These are phyloP conservation scores for Cydonia oblonga DNA, from an alignment of 331 rosid species.

Conservation along the genomic window DNA sequence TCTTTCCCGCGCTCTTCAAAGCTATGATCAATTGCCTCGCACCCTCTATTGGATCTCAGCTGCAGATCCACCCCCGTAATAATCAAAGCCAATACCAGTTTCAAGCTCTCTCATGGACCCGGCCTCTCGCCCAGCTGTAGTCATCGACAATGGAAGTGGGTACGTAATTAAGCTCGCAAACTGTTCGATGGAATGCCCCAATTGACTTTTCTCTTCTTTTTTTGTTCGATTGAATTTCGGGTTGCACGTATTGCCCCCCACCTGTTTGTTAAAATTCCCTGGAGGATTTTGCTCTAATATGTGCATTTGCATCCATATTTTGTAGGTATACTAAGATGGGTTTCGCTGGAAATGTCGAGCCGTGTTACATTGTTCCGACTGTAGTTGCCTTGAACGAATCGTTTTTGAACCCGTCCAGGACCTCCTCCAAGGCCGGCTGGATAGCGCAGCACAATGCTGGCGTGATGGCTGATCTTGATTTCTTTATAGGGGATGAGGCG, in stretches of 20 bases:
- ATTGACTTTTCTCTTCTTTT: not conserved
- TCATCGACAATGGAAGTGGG: constrained; percentile 97
- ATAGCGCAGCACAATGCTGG: constrained; percentile 92
- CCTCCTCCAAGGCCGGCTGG: constrained; percentile 69
- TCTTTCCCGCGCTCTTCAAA: constrained; percentile 27
- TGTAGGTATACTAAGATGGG: constrained; percentile 97
- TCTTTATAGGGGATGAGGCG: constrained; percentile 95
- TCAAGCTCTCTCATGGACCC: constrained; percentile 66
- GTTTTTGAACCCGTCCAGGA: constrained; percentile 61
- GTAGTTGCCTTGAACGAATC: constrained; percentile 90
- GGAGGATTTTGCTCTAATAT: constrained; percentile 1
- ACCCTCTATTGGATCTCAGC: constrained; percentile 56
- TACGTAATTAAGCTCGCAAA: constrained; percentile 18
- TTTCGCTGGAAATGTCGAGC: constrained; percentile 95
- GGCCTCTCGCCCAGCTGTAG: constrained; percentile 93
- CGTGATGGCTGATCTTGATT: constrained; percentile 99
- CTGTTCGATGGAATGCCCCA: constrained; percentile 31
- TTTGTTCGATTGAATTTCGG: not conserved
- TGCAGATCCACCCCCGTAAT: constrained; percentile 40
- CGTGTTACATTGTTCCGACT: constrained; percentile 77
- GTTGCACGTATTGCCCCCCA: not conserved
- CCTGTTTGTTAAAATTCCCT: constrained; percentile 36
- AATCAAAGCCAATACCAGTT: constrained; percentile 2
- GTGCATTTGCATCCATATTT: not conserved
- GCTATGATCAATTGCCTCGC: constrained; percentile 62